A percentile compares a stretch with the other conserved stretches of the same genome.
These are phyloP conservation scores for Ophiostoma perfectum DNA, from an alignment of 2,329 filamentous ascomycete genomes.

Conservation along the genomic window DNA sequence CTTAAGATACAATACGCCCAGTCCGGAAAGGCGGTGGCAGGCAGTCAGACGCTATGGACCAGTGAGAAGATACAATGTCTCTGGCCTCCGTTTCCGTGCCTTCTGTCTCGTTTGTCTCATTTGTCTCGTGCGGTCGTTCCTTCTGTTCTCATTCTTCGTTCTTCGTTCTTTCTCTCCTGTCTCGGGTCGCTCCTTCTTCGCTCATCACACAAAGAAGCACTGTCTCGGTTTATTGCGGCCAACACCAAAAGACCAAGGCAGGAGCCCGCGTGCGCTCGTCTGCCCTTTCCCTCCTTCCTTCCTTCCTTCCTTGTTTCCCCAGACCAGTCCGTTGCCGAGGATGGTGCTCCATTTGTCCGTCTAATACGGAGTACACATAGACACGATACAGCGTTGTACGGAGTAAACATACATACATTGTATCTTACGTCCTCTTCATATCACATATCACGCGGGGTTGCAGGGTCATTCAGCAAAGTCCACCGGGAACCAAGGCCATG, in stretches of 20 bases:
- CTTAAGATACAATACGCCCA: neutral
- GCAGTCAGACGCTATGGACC: too few relatives aligned
- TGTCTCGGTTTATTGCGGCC: neutral
- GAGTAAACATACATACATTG: too few relatives aligned
- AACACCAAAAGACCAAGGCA: neutral
- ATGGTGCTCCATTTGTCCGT: conserved; percentile 1
- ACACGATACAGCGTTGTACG: too few relatives aligned
- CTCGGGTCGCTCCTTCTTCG: conserved; percentile 1
- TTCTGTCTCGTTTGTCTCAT: neutral
- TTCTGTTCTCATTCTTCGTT: neutral
- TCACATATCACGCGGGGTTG: too few relatives aligned
- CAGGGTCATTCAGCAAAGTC: neutral
- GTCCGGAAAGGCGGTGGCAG: neutral
- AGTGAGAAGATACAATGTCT: too few relatives aligned
- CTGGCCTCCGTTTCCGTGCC: neutral
- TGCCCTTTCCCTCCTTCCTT: neutral
- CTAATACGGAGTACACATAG: neutral
- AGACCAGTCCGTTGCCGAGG: neutral
- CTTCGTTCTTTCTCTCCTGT: neutral
- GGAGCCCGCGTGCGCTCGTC: neutral
- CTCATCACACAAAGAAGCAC: neutral
- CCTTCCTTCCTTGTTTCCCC: neutral
- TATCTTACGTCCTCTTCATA: too few relatives aligned
- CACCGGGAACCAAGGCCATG: neutral
- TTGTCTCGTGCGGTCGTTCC: neutral